A percentile compares a stretch with the other conserved stretches of the same genome.
phyloP scores from a whole-genome alignment of 495 filamentous ascomycete genomes.

The Hapsidospora chrysogenum region DNA sequence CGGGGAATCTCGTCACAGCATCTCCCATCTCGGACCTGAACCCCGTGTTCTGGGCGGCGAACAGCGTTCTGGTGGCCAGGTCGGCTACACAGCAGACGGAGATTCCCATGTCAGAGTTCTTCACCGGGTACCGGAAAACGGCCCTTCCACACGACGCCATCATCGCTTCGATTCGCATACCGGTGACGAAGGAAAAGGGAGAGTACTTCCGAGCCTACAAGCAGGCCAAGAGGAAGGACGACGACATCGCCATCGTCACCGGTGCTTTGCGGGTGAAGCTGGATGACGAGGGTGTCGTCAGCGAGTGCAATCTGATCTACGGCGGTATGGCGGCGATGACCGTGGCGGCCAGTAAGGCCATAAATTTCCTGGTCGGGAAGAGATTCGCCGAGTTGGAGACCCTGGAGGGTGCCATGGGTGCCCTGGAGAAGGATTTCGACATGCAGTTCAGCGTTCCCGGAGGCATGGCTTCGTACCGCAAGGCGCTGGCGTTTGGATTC shows the following conservation, averaged over 20 bases:
- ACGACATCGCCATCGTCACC: slow-evolving; percentile 94
- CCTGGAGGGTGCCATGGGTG: slow-evolving; percentile 74
- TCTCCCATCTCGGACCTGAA: slow-evolving; percentile 95
- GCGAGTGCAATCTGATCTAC: slow-evolving; percentile 61
- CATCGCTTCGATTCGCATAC: slow-evolving; percentile 75
- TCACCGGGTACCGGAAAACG: slow-evolving; percentile 78
- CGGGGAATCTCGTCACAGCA: slow-evolving; percentile 87
- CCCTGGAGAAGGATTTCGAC: slow-evolving; percentile 74
- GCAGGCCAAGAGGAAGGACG: slow-evolving; percentile 89
- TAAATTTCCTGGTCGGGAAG: slow-evolving; percentile 54
- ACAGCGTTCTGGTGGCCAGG: slow-evolving; percentile 65
- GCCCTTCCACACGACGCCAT: slow-evolving; percentile 69
- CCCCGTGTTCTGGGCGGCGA: slow-evolving; percentile 80
- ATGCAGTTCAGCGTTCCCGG: slow-evolving; percentile 76
- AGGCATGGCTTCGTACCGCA: slow-evolving; percentile 91
- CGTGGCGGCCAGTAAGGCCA: slow-evolving; percentile 61
- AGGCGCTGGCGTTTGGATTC: slow-evolving; percentile 74
- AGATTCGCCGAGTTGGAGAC: slow-evolving; percentile 64
- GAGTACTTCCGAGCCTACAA: slow-evolving; percentile 74
- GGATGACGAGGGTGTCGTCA: slow-evolving; percentile 44
- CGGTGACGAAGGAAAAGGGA: slow-evolving; percentile 46
- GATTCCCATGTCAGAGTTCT: slow-evolving; percentile 85
- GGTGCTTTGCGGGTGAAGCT: slow-evolving; percentile 59
- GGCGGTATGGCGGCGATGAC: slow-evolving; percentile 85
- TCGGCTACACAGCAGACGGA: slow-evolving; percentile 51